phyloP scores from a whole-genome alignment of 148 eudicot genomes.

The Simmondsia chinensis region DNA sequence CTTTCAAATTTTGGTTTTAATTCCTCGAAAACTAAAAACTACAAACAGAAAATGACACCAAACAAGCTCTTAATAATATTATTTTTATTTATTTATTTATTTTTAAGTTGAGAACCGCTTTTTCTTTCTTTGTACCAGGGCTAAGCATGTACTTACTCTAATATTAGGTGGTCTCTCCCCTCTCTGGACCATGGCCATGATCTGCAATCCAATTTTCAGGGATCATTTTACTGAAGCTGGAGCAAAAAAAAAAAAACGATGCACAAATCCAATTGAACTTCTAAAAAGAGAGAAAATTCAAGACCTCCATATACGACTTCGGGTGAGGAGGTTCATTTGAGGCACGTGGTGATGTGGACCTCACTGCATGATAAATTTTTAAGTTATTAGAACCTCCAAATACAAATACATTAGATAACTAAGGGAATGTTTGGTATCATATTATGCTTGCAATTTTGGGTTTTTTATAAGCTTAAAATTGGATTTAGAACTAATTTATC shows the following conservation, averaged over 20 bases:
- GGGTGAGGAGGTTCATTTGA: constrained; percentile 71
- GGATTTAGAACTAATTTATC: too few relatives aligned
- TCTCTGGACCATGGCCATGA: constrained; percentile 86
- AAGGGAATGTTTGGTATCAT: neutral
- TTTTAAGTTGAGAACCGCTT: too few relatives aligned
- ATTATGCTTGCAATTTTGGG: too few relatives aligned
- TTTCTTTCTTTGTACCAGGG: too few relatives aligned
- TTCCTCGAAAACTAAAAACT: too few relatives aligned
- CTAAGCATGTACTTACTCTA: constrained; percentile 74
- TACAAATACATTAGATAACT: neutral
- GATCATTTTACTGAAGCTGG: constrained; percentile 7
- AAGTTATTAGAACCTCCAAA: constrained; percentile 3
- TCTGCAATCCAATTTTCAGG: constrained; percentile 33
- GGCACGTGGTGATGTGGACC: constrained; percentile 54
- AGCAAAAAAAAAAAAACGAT: neutral
- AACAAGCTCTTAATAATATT: too few relatives aligned
- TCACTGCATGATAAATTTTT: constrained; percentile 41
- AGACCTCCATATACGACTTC: constrained; percentile 67
- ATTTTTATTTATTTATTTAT: too few relatives aligned
- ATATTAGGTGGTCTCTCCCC: constrained; percentile 86
- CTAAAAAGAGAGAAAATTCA: neutral
- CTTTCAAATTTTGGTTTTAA: too few relatives aligned
- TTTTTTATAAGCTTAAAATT: too few relatives aligned
- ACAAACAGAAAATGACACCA: too few relatives aligned
- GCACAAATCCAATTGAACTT: neutral